A percentile compares a stretch with the other conserved stretches of the same genome.
Evolutionary conservation across 805 yeast species (phyloP).

Genomic region (Cyberlindnera mrakii): DNA sequence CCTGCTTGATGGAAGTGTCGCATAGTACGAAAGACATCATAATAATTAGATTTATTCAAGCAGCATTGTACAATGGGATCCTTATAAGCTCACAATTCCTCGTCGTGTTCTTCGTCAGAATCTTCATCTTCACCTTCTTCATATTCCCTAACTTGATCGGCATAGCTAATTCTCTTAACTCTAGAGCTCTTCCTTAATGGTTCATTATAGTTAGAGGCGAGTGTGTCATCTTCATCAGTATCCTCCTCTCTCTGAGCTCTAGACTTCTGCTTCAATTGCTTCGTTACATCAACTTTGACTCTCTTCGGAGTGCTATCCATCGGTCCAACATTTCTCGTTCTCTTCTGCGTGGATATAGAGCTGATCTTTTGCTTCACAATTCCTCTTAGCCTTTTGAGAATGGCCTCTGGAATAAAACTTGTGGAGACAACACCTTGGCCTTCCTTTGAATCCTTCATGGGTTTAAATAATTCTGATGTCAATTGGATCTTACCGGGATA

Average conservation of each 20-base stretch:
- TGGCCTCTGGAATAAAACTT: constrained; percentile 47
- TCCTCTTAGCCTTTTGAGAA: constrained; percentile 31
- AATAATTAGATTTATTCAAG: too few relatives aligned
- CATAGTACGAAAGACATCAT: too few relatives aligned
- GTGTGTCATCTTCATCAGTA: constrained; percentile 15
- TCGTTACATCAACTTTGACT: constrained; percentile 15
- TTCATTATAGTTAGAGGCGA: background rate
- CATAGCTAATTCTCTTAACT: constrained; percentile 31
- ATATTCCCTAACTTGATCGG: constrained; percentile 16
- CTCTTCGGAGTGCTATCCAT: constrained; percentile 8
- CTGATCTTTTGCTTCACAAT: constrained; percentile 29
- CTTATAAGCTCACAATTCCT: background rate
- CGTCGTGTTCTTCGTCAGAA: constrained; percentile 8
- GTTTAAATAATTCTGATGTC: constrained; percentile 64
- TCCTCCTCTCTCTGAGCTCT: constrained; percentile 13
- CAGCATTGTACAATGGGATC: too few relatives aligned
- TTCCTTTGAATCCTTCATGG: constrained; percentile 49
- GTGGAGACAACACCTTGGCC: constrained; percentile 52
- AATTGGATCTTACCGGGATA: constrained; percentile 77
- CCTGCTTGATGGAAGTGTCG: too few relatives aligned
- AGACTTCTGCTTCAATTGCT: constrained; percentile 8
- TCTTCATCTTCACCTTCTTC: constrained; percentile 16
- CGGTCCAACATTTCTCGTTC: constrained; percentile 5
- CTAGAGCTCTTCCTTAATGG: constrained; percentile 41
- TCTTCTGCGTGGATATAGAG: constrained; percentile 18